phyloP scores from a whole-genome alignment of 2,329 filamentous ascomycete genomes.

The Pseudogymnoascus sp. region DNA sequence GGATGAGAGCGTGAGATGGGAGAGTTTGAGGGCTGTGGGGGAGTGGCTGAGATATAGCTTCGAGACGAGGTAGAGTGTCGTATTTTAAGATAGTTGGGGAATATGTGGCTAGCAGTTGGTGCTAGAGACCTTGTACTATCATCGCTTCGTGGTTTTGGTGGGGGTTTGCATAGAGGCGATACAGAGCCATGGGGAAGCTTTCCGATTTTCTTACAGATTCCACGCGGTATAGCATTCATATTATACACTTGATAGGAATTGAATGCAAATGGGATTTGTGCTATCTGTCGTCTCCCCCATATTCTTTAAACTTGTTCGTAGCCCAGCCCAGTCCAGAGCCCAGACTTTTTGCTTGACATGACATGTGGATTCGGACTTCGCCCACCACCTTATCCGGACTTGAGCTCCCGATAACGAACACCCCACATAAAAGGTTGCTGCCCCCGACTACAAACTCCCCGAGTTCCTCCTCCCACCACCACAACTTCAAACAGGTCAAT shows the following conservation, averaged over 20 bases:
- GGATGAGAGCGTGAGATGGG: conserved; percentile 66
- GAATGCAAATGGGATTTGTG: neutral
- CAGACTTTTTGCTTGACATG: neutral
- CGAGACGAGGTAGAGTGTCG: conserved; percentile 35
- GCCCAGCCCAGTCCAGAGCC: neutral
- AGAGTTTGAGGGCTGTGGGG: conserved; percentile 66
- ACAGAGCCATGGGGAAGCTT: conserved; percentile 7
- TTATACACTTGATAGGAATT: conserved; percentile 1
- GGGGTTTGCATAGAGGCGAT: neutral
- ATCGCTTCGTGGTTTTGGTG: conserved; percentile 5
- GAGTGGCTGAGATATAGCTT: conserved; percentile 71
- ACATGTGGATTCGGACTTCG: conserved; percentile 5
- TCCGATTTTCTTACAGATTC: neutral
- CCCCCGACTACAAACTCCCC: neutral
- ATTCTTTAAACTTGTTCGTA: neutral
- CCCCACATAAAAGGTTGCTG: conserved; percentile 11
- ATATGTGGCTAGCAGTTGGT: neutral
- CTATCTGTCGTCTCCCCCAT: neutral
- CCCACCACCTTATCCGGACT: conserved; percentile 13
- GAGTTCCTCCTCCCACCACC: neutral
- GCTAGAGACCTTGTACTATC: neutral
- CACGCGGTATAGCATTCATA: conserved; percentile 5
- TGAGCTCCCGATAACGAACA: conserved; percentile 10
- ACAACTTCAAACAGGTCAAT: conserved; percentile 8
- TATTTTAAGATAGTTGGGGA: neutral